A percentile compares a stretch with the other conserved stretches of the same genome.
Conservation (phyloP, 768 basidiomycete genomes). For the Russula griseocarnosa region DNA sequence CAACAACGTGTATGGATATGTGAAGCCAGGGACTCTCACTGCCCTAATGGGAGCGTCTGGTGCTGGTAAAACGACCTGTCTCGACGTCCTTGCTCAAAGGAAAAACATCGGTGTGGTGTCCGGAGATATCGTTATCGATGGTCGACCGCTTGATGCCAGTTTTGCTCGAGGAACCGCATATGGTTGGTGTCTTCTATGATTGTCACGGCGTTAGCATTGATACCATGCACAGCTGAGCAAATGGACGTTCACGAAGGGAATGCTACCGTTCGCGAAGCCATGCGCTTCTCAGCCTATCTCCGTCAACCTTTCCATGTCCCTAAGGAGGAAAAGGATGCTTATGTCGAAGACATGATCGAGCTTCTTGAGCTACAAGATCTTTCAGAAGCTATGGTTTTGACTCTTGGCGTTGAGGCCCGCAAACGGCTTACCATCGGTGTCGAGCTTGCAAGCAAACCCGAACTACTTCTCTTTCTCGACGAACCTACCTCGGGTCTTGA, state of each 20-base stretch:
- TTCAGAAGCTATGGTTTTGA: conserved; percentile 76
- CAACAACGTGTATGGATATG: conserved; percentile 75
- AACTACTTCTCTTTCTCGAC: conserved; percentile 66
- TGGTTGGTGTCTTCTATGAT: conserved; percentile 30
- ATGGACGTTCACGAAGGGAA: conserved; percentile 85
- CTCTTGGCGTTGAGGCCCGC: conserved; percentile 65
- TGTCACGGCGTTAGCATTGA: conserved; percentile 31
- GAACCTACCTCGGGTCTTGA: conserved; percentile 56
- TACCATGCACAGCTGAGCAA: conserved; percentile 46
- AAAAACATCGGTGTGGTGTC: conserved; percentile 68
- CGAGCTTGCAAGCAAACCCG: conserved; percentile 84
- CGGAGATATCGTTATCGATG: conserved; percentile 64
- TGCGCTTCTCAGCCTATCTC: conserved; percentile 83
- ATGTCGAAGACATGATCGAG: conserved; percentile 81
- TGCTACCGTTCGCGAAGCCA: conserved; percentile 77
- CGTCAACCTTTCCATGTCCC: conserved; percentile 69
- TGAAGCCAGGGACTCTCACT: conserved; percentile 71
- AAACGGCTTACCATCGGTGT: conserved; percentile 91
- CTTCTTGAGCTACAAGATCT: conserved; percentile 81
- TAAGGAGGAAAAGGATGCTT: conserved; percentile 70
- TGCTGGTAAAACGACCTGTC: conserved; percentile 76
- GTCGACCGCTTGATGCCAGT: conserved; percentile 54
- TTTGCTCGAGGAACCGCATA: conserved; percentile 72
- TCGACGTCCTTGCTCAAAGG: conserved; percentile 70
- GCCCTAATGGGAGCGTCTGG: conserved; percentile 87